Conservation (phyloP, 1,284 basidiomycete genomes). For the Rhodofomes roseus region DNA sequence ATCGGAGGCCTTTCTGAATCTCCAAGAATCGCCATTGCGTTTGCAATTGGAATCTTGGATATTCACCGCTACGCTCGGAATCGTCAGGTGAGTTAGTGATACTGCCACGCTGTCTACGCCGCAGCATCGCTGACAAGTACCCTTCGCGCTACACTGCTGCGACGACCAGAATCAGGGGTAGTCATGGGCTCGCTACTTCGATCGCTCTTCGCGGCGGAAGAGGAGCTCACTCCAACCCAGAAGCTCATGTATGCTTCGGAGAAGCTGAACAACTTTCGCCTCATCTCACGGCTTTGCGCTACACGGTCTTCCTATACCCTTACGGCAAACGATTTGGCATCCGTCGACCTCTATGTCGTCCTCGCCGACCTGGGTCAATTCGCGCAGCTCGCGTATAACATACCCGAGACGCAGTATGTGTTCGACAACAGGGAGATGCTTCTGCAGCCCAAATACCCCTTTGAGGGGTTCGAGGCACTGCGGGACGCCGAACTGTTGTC, state of each 20-base stretch:
- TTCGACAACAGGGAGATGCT: constrained; percentile 37
- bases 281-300: constrained; percentile 42
- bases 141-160: neutral
- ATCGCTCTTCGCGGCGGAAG: neutral
- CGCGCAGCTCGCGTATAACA: constrained; percentile 35
- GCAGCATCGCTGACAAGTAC: neutral
- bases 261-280: constrained; percentile 47
- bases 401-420: constrained; percentile 36
- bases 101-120: too few species aligned
- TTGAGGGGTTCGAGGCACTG: constrained; percentile 44
- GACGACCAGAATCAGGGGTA: neutral
- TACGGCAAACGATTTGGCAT: constrained; percentile 34
- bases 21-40: too few species aligned
- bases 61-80: too few species aligned
- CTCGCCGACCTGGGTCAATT: constrained; percentile 50
- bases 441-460: constrained; percentile 38
- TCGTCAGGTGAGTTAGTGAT: too few species aligned
- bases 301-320: constrained; percentile 39
- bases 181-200: neutral
- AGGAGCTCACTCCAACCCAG: constrained; percentile 23
- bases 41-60: too few species aligned
- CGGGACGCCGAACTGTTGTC: constrained; percentile 31
- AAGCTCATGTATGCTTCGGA: constrained; percentile 45
- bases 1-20: too few species aligned
- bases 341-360: constrained; percentile 30